phyloP scores from a whole-genome alignment of 176 grass and related monocot genomes.

The Tuctoria greenei region DNA sequence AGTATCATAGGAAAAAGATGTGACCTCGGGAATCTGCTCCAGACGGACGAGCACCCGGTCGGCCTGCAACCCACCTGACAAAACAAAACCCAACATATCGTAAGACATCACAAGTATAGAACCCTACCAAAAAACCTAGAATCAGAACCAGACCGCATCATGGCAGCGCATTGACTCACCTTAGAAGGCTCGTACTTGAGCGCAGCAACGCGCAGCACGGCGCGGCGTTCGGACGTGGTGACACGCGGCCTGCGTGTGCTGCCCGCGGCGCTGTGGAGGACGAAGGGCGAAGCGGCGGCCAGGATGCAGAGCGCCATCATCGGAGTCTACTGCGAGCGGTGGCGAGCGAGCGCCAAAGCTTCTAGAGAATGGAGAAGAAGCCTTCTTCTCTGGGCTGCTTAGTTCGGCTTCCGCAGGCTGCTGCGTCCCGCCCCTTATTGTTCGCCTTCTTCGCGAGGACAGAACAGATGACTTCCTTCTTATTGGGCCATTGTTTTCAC shows the following conservation, averaged over 20 bases:
- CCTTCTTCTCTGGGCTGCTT: not conserved
- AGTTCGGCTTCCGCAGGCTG: not conserved
- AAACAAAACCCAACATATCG: slow-evolving; percentile 1
- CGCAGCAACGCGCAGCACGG: slow-evolving; percentile 47
- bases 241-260: slow-evolving; percentile 12
- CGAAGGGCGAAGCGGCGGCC: slow-evolving; percentile 43
- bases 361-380: slow-evolving; percentile 1
- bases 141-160: not conserved
- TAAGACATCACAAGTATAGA: slow-evolving; percentile 11
- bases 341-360: slow-evolving; percentile 6
- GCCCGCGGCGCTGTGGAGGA: slow-evolving; percentile 35
- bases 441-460: not conserved
- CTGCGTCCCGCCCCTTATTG: slow-evolving; percentile 16
- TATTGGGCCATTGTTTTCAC: no score
- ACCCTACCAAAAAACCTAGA: not conserved
- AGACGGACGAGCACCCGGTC: slow-evolving; percentile 88
- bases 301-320: slow-evolving; percentile 66
- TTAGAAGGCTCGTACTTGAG: slow-evolving; percentile 77
- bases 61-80: slow-evolving; percentile 71
- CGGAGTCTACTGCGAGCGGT: not conserved
- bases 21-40: slow-evolving; percentile 84
- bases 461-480: no score
- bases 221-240: slow-evolving; percentile 15
- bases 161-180: slow-evolving; percentile 33
- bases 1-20: not conserved